Base-by-base conservation (phyloP, 1,139 yeast species). In the Debaryomyces psychrophilus region DNA sequence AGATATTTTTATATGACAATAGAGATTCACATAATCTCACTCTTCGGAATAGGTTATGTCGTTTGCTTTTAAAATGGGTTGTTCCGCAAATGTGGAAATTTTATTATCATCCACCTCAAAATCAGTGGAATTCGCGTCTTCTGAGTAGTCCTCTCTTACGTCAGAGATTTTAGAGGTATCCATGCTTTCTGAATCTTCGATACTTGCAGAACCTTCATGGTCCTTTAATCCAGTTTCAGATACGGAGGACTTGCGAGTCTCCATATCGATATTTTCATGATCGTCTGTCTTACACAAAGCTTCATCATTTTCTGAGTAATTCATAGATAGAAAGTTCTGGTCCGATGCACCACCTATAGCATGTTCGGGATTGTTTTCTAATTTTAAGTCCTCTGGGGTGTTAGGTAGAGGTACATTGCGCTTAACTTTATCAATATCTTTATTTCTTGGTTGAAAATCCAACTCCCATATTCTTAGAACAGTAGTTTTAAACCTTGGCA, bases 381-480 rank as follows among this genome's bases (percentile, higher is more conserved):
- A 12, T 5, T 29, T 29, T 5, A 29, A 17, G 8, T 14, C 17
- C 9, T 29, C 31, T 29, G 8, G 7, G 8, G 3, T 20, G 4
- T 20, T 5, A 20, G n/a, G n/a, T n/a, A 26, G 8, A 20, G 2
- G 4, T 27, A 14, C 33, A 14, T 3, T 26, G 4, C 8, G 5
- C 22, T 26, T n/a, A 4, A 5, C 22, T 14, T 12, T 26, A 18
- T 12, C 23, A 26, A 6, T 15, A 28, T 27, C 44, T 9, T 37
- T 29, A 41, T 44, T 51, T 31, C 44, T 48, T 35, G 46, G 49
- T 27, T 49, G 47, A 22, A 59, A 46, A 5, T 46, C 49, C 23
- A 67, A 33, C 15, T 58, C 59, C 83, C 83, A 81, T 18, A 76
- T 50, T 22, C 68, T 65, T 14, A 65, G 64, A 9, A 66, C 64